Conservation (phyloP, 345 rosid genomes). For the Aquilaria sinensis region DNA sequence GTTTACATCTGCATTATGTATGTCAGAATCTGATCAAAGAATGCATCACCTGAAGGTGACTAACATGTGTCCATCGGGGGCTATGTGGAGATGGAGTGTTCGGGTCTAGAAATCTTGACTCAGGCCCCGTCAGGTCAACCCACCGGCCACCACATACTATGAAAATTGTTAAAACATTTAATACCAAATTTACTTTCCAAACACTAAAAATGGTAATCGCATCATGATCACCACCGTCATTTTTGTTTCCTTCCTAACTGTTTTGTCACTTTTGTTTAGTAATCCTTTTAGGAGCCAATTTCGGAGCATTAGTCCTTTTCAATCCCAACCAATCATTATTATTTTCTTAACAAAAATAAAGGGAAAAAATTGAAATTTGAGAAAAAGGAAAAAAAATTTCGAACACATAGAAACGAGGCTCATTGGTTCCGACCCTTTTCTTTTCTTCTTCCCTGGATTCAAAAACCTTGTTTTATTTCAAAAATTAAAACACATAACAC, state of each 20-base stretch:
- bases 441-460: conserved; percentile 8
- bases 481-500: too few species aligned
- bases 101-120: too few species aligned
- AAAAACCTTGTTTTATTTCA: too few species aligned
- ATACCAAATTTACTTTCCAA: too few species aligned
- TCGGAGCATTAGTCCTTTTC: conserved; percentile 34
- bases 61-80: too few species aligned
- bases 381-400: not conserved
- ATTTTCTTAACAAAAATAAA: conserved; percentile 5
- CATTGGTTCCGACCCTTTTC: conserved; percentile 10
- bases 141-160: too few species aligned
- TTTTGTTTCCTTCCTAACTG: conserved; percentile 44
- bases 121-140: too few species aligned
- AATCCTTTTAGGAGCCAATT: conserved; percentile 48
- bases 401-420: conserved; percentile 13
- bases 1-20: too few species aligned
- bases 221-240: conserved; percentile 3
- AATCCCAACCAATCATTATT: conserved; percentile 21
- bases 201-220: conserved; percentile 28
- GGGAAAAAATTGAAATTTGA: conserved; percentile 2
- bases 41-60: too few species aligned
- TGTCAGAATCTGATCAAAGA: too few species aligned
- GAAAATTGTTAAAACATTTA: too few species aligned
- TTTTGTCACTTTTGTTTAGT: conserved; percentile 50
- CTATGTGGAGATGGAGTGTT: too few species aligned